These are phyloP conservation scores for Dactylellina cionopaga DNA, from an alignment of 2,329 filamentous ascomycete genomes.

Conservation along the genomic window DNA sequence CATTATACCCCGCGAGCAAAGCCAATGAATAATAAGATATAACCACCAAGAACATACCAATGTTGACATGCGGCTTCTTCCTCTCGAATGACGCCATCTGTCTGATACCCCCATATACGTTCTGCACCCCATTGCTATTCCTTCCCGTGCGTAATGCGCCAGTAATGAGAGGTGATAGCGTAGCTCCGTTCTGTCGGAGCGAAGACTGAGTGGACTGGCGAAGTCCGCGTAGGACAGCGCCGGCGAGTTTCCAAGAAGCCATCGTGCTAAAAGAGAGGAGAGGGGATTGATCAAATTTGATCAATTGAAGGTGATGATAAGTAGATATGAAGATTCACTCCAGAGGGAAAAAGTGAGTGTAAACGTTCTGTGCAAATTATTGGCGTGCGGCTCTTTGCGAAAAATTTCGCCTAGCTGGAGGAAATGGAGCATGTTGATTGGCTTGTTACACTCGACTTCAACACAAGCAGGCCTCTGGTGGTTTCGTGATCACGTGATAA, in stretches of 20 bases:
- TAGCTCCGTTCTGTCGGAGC: constrained; percentile 51
- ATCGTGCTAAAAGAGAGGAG: constrained; percentile 53
- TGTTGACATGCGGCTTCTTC: constrained; percentile 97
- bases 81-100: constrained; percentile 72
- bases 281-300: background rate
- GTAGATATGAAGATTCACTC: background rate
- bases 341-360: background rate
- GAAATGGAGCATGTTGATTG: constrained; percentile 8
- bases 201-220: constrained; percentile 48
- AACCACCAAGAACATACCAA: constrained; percentile 70
- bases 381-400: constrained; percentile 44
- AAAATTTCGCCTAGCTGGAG: constrained; percentile 42
- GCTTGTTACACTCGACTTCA: constrained; percentile 35
- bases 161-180: constrained; percentile 46
- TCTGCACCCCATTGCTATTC: constrained; percentile 66
- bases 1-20: constrained; percentile 6
- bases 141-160: constrained; percentile 60
- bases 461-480: constrained; percentile 2
- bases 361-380: background rate
- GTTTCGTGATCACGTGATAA: constrained; percentile 26
- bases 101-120: constrained; percentile 46
- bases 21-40: constrained; percentile 2
- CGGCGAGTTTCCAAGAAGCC: constrained; percentile 57
- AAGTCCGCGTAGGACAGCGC: constrained; percentile 54
- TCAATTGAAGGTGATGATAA: background rate